Conservation (phyloP, 2,329 filamentous ascomycete species). For the Fusarium fujikuroi region DNA sequence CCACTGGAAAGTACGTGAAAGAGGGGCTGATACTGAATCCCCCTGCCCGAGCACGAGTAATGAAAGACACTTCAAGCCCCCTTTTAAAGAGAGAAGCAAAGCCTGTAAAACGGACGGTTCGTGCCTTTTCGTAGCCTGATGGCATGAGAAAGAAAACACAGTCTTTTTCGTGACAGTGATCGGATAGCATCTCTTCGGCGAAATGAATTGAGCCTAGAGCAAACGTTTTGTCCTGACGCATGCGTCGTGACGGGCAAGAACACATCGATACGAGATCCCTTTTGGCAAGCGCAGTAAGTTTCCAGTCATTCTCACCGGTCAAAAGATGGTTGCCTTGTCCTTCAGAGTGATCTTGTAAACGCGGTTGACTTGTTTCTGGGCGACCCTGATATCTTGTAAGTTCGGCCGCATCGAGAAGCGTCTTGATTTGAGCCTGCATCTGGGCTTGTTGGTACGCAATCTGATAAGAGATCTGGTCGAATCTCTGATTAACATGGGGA, state of each 20-base stretch:
- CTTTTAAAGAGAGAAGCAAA: accelerated
- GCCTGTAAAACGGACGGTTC: accelerated
- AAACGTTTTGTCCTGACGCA: neutral
- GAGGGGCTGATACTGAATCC: accelerated
- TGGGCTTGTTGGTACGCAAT: neutral
- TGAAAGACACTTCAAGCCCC: accelerated
- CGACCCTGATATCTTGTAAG: neutral
- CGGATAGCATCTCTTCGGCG: neutral
- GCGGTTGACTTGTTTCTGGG: accelerated
- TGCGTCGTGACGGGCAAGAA: neutral
- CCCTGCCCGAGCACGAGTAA: accelerated
- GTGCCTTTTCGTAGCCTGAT: accelerated
- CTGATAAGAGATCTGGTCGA: neutral
- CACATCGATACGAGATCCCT: accelerated
- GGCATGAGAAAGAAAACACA: accelerated
- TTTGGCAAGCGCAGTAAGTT: accelerated
- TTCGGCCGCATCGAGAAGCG: accelerated
- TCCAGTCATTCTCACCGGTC: accelerated
- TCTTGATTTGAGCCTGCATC: neutral
- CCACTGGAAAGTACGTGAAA: neutral
- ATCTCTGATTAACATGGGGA: neutral
- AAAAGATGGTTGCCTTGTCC: accelerated
- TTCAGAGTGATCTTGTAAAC: accelerated
- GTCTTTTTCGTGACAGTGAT: neutral
- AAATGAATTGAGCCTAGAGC: accelerated